Evolutionary conservation across 768 basidiomycete species (phyloP).

Genomic region (Lactarius indigo): DNA sequence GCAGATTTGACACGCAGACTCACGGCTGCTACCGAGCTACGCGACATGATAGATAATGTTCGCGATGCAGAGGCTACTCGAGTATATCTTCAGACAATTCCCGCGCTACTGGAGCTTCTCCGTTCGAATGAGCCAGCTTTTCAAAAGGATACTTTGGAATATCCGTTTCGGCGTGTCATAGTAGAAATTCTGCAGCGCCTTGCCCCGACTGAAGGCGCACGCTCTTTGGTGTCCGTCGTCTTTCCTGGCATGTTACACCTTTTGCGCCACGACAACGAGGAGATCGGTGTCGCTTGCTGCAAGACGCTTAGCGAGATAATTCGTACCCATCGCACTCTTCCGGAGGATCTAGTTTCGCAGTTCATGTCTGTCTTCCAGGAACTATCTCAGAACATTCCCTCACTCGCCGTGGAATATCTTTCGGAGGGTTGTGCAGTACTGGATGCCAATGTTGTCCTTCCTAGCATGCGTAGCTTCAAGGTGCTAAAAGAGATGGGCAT

Average conservation of each 20-base stretch:
- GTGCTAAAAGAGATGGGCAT: slow-evolving; percentile 92
- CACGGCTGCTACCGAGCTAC: slow-evolving; percentile 68
- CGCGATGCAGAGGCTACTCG: slow-evolving; percentile 70
- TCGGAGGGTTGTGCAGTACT: slow-evolving; percentile 56
- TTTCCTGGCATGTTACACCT: slow-evolving; percentile 80
- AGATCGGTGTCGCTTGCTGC: slow-evolving; percentile 86
- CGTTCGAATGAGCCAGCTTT: slow-evolving; percentile 64
- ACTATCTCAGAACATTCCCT: slow-evolving; percentile 68
- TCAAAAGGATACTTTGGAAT: slow-evolving; percentile 64
- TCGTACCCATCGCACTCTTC: slow-evolving; percentile 67
- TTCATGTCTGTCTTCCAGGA: slow-evolving; percentile 81
- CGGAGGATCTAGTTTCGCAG: slow-evolving; percentile 70
- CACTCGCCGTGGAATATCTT: slow-evolving; percentile 70
- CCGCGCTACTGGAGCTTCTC: slow-evolving; percentile 67
- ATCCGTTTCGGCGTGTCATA: slow-evolving; percentile 80
- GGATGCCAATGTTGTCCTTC: slow-evolving; percentile 58
- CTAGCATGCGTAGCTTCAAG: slow-evolving; percentile 84
- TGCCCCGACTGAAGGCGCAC: slow-evolving; percentile 74
- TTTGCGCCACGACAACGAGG: slow-evolving; percentile 90
- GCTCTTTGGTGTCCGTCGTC: slow-evolving; percentile 60
- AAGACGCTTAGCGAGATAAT: slow-evolving; percentile 90
- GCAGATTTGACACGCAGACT: slow-evolving; percentile 70
- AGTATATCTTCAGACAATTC: slow-evolving; percentile 68
- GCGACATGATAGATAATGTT: slow-evolving; percentile 77
- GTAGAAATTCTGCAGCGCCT: slow-evolving; percentile 89